Evolutionary conservation across 768 basidiomycete genomes (phyloP).

Genomic region (Pleurotus platypus): DNA sequence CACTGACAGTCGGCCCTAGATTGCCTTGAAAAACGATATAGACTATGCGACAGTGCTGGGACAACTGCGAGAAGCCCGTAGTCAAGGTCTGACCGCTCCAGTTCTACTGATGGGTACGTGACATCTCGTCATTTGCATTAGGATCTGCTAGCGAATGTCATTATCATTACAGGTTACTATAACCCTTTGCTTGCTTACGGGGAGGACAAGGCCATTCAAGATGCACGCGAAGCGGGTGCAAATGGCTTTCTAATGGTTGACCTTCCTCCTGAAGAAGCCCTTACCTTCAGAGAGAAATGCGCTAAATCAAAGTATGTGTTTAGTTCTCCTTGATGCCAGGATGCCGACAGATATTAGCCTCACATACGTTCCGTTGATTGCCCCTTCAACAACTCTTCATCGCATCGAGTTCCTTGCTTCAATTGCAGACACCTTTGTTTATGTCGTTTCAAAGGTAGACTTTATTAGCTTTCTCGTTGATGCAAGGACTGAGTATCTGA

Average conservation of each 20-base stretch:
- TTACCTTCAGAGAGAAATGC: slow-evolving; percentile 88
- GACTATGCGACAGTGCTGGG: slow-evolving; percentile 74
- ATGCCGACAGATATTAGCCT: slow-evolving; percentile 45
- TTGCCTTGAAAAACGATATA: slow-evolving; percentile 78
- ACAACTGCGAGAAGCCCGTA: slow-evolving; percentile 73
- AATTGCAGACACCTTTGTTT: slow-evolving; percentile 97
- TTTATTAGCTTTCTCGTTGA: not conserved
- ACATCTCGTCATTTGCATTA: slow-evolving; percentile 9
- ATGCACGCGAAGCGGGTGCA: slow-evolving; percentile 85
- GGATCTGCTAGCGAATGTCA: too few relatives aligned
- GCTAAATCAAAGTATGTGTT: slow-evolving; percentile 65
- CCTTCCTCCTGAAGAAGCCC: slow-evolving; percentile 94
- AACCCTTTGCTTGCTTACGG: slow-evolving; percentile 95
- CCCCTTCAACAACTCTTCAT: slow-evolving; percentile 84
- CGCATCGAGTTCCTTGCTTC: slow-evolving; percentile 89
- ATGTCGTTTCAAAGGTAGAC: slow-evolving; percentile 91
- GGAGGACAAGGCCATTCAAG: slow-evolving; percentile 89
- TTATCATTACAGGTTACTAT: slow-evolving; percentile 74
- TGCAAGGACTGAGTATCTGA: slow-evolving; percentile 8
- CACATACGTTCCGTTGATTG: slow-evolving; percentile 93
- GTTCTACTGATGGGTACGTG: slow-evolving; percentile 90
- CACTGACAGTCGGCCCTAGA: slow-evolving; percentile 37
- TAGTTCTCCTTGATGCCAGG: not conserved
- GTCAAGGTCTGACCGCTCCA: slow-evolving; percentile 78
- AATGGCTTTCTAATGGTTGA: slow-evolving; percentile 99